These are phyloP conservation scores for Cladosporium sp. DNA, from an alignment of 2,329 filamentous ascomycete genomes.

Conservation along the genomic window DNA sequence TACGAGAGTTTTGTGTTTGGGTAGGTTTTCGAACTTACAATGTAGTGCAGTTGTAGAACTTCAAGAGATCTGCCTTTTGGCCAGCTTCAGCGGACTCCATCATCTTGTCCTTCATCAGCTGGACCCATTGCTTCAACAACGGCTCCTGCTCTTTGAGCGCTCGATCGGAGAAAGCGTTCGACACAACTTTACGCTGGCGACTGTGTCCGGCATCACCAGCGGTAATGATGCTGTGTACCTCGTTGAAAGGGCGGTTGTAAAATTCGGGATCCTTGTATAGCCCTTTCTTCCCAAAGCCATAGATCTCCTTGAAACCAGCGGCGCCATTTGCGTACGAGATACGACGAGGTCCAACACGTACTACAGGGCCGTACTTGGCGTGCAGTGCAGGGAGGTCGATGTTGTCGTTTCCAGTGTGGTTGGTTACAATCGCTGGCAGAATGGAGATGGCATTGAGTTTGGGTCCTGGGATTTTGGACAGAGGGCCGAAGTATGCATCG, in stretches of 20 bases:
- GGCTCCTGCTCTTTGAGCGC: conserved; percentile 36
- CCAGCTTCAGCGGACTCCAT: conserved; percentile 25
- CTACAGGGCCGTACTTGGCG: conserved; percentile 47
- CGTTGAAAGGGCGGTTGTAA: conserved; percentile 30
- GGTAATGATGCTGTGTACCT: conserved; percentile 34
- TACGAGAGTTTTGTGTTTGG: not conserved
- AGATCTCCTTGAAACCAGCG: conserved; percentile 49
- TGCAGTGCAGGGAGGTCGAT: conserved; percentile 37
- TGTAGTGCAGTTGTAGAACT: conserved; percentile 37
- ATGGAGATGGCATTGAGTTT: conserved; percentile 30
- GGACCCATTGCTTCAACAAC: conserved; percentile 33
- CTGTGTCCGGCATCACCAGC: conserved; percentile 44
- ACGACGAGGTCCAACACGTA: conserved; percentile 52
- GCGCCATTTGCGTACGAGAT: conserved; percentile 46
- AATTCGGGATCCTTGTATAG: conserved; percentile 33
- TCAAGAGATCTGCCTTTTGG: conserved; percentile 33
- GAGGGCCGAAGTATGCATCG: conserved; percentile 47
- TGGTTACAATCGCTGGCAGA: conserved; percentile 26
- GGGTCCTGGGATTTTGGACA: conserved; percentile 48
- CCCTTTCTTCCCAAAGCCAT: conserved; percentile 34
- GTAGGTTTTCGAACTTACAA: conserved; percentile 24
- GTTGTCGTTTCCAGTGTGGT: conserved; percentile 27
- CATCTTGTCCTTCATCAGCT: conserved; percentile 31
- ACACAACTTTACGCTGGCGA: conserved; percentile 39
- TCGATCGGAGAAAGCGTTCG: conserved; percentile 35